Evolutionary conservation across 129 eudicot species (phyloP).

Genomic region (Flaveria bidentis): DNA sequence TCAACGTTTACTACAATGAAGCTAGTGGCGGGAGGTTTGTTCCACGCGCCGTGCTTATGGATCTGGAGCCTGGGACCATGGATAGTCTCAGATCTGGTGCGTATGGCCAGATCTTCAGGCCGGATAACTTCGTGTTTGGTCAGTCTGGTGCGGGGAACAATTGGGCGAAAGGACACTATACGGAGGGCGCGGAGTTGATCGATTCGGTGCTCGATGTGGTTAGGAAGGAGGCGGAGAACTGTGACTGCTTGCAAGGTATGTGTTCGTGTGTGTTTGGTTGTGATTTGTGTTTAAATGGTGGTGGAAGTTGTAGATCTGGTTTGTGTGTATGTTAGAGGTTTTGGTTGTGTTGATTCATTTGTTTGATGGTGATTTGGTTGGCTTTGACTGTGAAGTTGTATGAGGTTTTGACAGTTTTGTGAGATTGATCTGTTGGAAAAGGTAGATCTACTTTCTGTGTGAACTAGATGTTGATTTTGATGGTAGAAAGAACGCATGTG

Average conservation of each 20-base stretch:
- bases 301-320: background rate
- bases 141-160: constrained; percentile 16
- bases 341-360: background rate
- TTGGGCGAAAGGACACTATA: constrained; percentile 16
- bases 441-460: constrained; percentile 16
- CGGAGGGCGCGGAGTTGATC: constrained; percentile 14
- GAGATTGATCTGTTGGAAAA: background rate
- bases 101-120: constrained; percentile 9
- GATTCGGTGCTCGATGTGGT: constrained; percentile 12
- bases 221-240: constrained; percentile 15
- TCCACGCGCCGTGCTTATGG: constrained; percentile 23
- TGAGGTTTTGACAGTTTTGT: background rate
- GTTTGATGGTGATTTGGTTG: background rate
- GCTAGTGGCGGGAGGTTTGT: constrained; percentile 13
- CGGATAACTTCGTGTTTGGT: constrained; percentile 9
- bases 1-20: constrained; percentile 16
- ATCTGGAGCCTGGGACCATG: constrained; percentile 25
- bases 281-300: background rate
- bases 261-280: background rate
- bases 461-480: background rate
- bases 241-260: constrained; percentile 15
- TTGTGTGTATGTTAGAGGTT: too few species aligned
- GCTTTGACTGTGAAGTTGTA: background rate
- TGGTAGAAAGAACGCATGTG: background rate
- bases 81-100: constrained; percentile 22